A percentile compares a stretch with the other conserved stretches of the same genome.
phyloP scores from a whole-genome alignment of 225 moss, liverwort and hornwort genomes.

The Asterella californica region DNA sequence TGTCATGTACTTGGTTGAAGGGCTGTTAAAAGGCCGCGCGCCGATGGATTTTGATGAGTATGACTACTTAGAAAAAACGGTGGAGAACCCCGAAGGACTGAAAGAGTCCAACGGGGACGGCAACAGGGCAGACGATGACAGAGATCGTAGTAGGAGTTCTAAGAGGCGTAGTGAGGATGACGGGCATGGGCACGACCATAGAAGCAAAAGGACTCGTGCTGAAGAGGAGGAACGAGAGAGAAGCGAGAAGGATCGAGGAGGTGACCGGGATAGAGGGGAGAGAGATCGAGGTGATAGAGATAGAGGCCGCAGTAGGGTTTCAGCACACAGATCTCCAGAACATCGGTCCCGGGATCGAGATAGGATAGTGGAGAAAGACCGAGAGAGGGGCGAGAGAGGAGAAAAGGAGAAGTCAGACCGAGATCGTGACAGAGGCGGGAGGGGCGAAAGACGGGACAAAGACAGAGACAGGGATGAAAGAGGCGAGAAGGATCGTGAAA shows the following conservation, averaged over 20 bases:
- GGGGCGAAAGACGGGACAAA: constrained; percentile 58
- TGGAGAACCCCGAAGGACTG: constrained; percentile 60
- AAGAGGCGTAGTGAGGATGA: constrained; percentile 92
- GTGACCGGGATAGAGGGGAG: constrained; percentile 55
- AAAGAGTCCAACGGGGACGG: constrained; percentile 56
- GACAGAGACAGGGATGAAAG: constrained; percentile 55
- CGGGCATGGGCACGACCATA: constrained; percentile 72
- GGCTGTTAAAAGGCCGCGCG: constrained; percentile 7
- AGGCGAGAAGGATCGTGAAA: constrained; percentile 45
- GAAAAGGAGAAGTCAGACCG: constrained; percentile 62
- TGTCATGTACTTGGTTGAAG: not conserved
- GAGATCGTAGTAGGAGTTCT: constrained; percentile 78
- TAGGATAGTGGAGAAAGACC: constrained; percentile 48
- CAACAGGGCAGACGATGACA: constrained; percentile 50
- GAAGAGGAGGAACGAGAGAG: constrained; percentile 74
- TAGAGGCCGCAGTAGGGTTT: constrained; percentile 45
- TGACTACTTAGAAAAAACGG: constrained; percentile 96
- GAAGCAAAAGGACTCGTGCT: constrained; percentile 79
- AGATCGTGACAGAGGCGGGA: constrained; percentile 54
- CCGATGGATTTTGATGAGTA: constrained; percentile 98
- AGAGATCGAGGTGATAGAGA: constrained; percentile 57
- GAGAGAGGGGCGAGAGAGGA: constrained; percentile 41
- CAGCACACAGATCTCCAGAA: constrained; percentile 55
- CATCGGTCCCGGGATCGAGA: constrained; percentile 60
- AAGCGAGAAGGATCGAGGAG: constrained; percentile 44